Evolutionary conservation across 2,329 filamentous ascomycete genomes (phyloP), one percentile per base, ranked within the genome.

Genomic region (Arachnomyces sp.): DNA sequence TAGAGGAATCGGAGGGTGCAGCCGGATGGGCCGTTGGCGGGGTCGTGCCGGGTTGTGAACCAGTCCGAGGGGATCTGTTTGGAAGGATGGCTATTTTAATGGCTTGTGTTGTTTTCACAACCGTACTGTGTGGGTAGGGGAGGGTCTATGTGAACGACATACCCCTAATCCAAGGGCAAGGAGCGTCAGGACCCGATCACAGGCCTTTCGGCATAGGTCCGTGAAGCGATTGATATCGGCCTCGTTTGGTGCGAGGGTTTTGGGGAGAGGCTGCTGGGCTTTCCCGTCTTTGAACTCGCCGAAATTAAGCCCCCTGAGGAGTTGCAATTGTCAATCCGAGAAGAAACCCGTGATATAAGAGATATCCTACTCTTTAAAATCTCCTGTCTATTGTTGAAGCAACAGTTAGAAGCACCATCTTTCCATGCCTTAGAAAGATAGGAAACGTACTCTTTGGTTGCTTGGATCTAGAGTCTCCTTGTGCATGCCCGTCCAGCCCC

Each of bases 401-500:
- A 38, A 54, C 40, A 54, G 42, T 9, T 25, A 25, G 21, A 37
- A 7, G 40, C 43, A 45, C 39, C 25, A 28, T 15, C 32, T 25
- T 34, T 18, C 21, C 31, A 18, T 33, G 40, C 17, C 18, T 8
- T n/a, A 8, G 14, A 13, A 28, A 35, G 2, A 34, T 37, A 9
- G 37, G 9, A 44, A 34, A 59, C 66, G 54, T 71, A 84, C 85
- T 62, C 80, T 78, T 61, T 95, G 88, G 41, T 80, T 79, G 51
- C 80, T 78, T 2, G 89, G 87, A 59, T 96, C 90, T 8, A 96
- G 68, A 1, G 83, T 90, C 66, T 98, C 90, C 9, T 79, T 78
- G 54, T 90, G 84, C 84, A 94, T 89, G 12, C 79, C 80, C 1
- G 84, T 78, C 88, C 89, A 98, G 44, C 90, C 92, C 31, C 80